These are phyloP conservation scores for Neoascochyta sp. DNA, from an alignment of 2,329 filamentous ascomycete genomes.

Conservation along the genomic window DNA sequence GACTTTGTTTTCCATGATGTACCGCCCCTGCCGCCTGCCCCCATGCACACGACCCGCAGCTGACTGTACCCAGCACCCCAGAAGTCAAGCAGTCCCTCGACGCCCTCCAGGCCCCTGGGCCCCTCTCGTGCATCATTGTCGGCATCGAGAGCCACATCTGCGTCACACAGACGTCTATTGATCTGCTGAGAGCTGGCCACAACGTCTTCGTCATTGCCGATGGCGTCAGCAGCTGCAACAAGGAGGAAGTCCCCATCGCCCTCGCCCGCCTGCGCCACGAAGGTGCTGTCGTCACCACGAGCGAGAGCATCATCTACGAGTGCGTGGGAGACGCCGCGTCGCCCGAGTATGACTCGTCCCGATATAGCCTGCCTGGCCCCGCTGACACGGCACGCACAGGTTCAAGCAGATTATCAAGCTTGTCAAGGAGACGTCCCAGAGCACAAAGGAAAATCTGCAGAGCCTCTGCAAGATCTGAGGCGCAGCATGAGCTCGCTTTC, in stretches of 20 bases:
- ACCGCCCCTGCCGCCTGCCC: constrained; percentile 1
- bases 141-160: constrained; percentile 95
- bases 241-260: constrained; percentile 74
- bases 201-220: constrained; percentile 84
- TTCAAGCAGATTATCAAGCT: constrained; percentile 71
- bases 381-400: too few relatives aligned
- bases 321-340: constrained; percentile 76
- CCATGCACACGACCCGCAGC: background rate
- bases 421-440: constrained; percentile 71
- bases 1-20: constrained; percentile 82
- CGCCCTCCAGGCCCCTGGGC: constrained; percentile 28
- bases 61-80: constrained; percentile 49
- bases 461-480: constrained; percentile 59
- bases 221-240: constrained; percentile 83
- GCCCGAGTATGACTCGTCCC: constrained; percentile 46
- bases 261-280: constrained; percentile 70
- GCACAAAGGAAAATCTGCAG: constrained; percentile 66
- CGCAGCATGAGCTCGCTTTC: too few relatives aligned
- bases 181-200: constrained; percentile 71
- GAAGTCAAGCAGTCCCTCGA: constrained; percentile 53
- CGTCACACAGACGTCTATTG: constrained; percentile 80
- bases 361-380: too few relatives aligned
- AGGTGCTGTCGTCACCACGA: constrained; percentile 76
- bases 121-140: constrained; percentile 63
- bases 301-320: constrained; percentile 89